These are phyloP conservation scores for Talaromyces liani DNA, from an alignment of 495 filamentous ascomycete genomes.

Conservation along the genomic window DNA sequence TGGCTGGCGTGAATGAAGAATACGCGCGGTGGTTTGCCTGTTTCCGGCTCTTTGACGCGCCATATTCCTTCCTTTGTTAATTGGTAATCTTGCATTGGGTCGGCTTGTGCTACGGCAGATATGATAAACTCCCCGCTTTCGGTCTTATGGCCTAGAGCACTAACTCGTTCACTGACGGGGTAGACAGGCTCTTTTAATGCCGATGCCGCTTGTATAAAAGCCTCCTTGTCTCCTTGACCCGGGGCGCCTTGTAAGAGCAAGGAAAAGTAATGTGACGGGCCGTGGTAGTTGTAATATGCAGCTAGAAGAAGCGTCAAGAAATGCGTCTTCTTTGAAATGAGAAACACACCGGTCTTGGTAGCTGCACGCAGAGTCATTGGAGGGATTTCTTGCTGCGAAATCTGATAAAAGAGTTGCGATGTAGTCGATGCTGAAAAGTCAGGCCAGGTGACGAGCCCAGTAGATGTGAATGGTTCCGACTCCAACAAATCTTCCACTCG, in stretches of 20 bases:
- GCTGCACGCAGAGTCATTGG: conserved; percentile 33
- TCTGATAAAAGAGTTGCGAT: conserved; percentile 45
- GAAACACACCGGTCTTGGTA: conserved; percentile 50
- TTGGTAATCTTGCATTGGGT: conserved; percentile 37
- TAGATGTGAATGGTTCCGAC: conserved; percentile 42
- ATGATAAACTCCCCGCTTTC: conserved; percentile 23
- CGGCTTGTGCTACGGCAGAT: conserved; percentile 38
- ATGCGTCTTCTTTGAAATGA: conserved; percentile 51
- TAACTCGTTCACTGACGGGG: conserved; percentile 38
- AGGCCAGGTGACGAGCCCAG: conserved; percentile 53
- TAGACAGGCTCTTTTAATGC: conserved; percentile 43
- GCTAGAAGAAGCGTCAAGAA: conserved; percentile 44
- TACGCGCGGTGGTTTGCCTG: conserved; percentile 23
- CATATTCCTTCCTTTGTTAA: conserved; percentile 28
- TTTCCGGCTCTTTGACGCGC: conserved; percentile 29
- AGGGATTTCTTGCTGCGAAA: conserved; percentile 39
- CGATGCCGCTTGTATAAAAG: conserved; percentile 48
- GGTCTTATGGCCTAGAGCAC: conserved; percentile 31
- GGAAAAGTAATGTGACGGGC: conserved; percentile 50
- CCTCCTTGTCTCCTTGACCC: conserved; percentile 61
- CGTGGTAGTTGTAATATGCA: conserved; percentile 58
- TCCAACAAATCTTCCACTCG: conserved; percentile 44
- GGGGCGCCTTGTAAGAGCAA: conserved; percentile 48
- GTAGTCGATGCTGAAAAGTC: conserved; percentile 53
- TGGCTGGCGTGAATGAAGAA: conserved; percentile 51